Conservation (phyloP, 2,329 filamentous ascomycete genomes). For the Tolypocladium guangdongense region DNA sequence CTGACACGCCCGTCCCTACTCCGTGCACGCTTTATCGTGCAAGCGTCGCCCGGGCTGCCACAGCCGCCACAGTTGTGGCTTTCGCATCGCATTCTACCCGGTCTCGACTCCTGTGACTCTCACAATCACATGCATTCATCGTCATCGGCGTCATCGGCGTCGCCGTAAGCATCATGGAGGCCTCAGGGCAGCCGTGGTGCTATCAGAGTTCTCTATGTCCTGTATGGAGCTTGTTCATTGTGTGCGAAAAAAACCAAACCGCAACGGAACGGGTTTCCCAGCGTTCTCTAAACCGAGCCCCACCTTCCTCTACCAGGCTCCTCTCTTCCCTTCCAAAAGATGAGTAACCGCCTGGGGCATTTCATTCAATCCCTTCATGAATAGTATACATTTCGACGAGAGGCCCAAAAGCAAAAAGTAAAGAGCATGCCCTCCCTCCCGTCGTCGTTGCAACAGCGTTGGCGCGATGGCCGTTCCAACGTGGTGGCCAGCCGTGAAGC, state of each 20-base stretch:
- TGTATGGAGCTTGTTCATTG: not conserved
- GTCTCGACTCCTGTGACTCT: not conserved
- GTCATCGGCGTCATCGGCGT: not conserved
- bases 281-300: not conserved
- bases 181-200: not conserved
- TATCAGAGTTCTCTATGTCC: not conserved
- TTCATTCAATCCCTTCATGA: slow-evolving; percentile 1
- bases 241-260: not conserved
- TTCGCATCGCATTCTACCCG: not conserved
- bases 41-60: not conserved
- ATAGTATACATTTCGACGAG: slow-evolving; percentile 1
- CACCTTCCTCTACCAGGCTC: not conserved
- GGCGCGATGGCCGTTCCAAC: not conserved
- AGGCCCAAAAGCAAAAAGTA: not conserved
- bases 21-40: not conserved
- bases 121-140: not conserved
- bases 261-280: not conserved
- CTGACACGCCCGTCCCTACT: not conserved
- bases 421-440: not conserved
- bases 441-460: not conserved
- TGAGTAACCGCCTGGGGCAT: not conserved
- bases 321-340: not conserved
- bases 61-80: not conserved
- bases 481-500: not conserved
- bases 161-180: not conserved